These are phyloP conservation scores for Tolypocladium amazonense DNA, from an alignment of 2,329 filamentous ascomycete genomes.

Conservation along the genomic window DNA sequence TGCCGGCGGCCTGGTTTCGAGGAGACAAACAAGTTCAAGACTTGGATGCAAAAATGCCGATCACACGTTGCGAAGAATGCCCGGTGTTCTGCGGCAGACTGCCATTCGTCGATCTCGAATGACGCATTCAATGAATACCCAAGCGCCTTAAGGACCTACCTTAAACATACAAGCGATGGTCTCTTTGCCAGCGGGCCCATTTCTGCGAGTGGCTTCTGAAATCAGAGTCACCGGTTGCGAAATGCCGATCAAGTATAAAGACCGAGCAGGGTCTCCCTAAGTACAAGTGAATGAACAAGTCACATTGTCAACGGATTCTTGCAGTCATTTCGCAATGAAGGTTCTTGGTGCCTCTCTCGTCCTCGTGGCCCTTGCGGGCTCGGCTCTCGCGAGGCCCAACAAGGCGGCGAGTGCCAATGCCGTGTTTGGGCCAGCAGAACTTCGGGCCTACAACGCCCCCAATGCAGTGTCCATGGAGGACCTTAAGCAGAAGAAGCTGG, in stretches of 20 bases:
- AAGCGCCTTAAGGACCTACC: neutral
- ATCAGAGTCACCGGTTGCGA: neutral
- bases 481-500: slow-evolving; percentile 3
- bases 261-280: neutral
- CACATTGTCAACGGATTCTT: too few relatives aligned
- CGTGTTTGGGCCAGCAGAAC: neutral
- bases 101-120: neutral
- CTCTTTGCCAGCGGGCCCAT: neutral
- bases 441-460: slow-evolving; percentile 7
- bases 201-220: neutral
- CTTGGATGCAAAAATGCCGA: neutral
- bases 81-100: neutral
- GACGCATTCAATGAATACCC: neutral
- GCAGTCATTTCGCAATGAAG: neutral
- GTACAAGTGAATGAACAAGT: neutral
- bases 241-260: neutral
- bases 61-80: neutral
- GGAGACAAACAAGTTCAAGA: neutral
- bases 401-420: neutral
- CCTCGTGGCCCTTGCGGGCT: slow-evolving; percentile 1
- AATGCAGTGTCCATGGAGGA: slow-evolving; percentile 5
- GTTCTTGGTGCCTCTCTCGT: neutral
- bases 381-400: neutral
- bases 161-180: neutral
- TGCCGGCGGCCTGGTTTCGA: neutral